Percentiles rank a stretch among this genome's conserved stretches.
Conservation (phyloP, 495 filamentous ascomycete genomes). For the Xylaria castorea region DNA sequence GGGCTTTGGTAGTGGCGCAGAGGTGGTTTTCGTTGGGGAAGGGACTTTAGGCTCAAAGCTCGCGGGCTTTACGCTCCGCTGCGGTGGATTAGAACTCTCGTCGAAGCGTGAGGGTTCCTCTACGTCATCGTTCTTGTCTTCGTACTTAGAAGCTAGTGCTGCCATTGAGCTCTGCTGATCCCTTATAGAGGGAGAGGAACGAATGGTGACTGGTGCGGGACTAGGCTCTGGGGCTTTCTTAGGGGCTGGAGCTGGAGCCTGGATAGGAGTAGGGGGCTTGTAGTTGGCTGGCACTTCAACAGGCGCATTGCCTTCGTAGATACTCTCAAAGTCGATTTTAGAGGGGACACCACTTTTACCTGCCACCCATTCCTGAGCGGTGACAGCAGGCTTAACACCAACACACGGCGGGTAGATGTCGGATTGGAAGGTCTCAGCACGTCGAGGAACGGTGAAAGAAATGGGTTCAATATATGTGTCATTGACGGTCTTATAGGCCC, state of each 20-base stretch:
- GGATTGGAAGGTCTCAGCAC: constrained; percentile 96
- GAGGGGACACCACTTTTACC: constrained; percentile 84
- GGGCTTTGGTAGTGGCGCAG: constrained; percentile 41
- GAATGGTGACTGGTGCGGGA: constrained; percentile 55
- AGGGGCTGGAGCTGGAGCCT: constrained; percentile 58
- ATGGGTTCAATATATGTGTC: constrained; percentile 94
- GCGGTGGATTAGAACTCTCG: constrained; percentile 68
- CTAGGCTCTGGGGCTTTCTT: constrained; percentile 62
- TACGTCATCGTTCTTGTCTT: constrained; percentile 67
- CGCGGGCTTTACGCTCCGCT: constrained; percentile 45
- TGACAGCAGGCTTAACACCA: constrained; percentile 79
- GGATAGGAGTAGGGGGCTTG: constrained; percentile 61
- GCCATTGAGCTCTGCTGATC: constrained; percentile 87
- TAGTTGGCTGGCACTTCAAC: constrained; percentile 75
- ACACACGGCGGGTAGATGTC: constrained; percentile 91
- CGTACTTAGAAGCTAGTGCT: constrained; percentile 81
- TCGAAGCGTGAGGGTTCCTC: constrained; percentile 83
- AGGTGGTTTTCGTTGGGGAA: constrained; percentile 46
- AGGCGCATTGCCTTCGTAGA: constrained; percentile 83
- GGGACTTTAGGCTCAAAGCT: constrained; percentile 41
- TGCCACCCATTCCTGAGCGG: constrained; percentile 79
- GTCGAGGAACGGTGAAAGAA: constrained; percentile 94
- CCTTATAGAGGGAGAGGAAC: constrained; percentile 69
- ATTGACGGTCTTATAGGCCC: constrained; percentile 95
- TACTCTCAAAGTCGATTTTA: constrained; percentile 89